phyloP scores from a whole-genome alignment of 176 grass and related monocot species.

The Ensete ventricosum region DNA sequence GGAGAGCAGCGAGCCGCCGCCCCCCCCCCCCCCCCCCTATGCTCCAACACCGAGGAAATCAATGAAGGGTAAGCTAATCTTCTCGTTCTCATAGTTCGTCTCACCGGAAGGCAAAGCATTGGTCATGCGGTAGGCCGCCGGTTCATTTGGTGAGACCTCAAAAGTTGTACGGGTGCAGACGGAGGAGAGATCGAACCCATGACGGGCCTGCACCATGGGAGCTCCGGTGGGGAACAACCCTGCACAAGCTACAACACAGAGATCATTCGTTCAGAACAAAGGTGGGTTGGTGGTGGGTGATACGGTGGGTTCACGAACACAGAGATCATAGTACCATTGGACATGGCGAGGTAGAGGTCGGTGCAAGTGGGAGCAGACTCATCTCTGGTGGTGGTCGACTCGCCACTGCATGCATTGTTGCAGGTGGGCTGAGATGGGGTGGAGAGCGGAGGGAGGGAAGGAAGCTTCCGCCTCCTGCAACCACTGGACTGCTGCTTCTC shows the following conservation, averaged over 20 bases:
- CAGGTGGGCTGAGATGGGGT: neutral
- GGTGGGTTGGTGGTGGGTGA: neutral
- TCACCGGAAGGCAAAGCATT: neutral
- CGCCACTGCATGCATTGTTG: constrained; percentile 14
- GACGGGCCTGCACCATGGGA: neutral
- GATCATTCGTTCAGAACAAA: too few species aligned
- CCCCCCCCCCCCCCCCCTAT: too few species aligned
- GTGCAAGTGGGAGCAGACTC: constrained; percentile 4
- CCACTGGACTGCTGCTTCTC: constrained; percentile 1
- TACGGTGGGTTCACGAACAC: neutral
- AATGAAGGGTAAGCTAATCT: constrained; percentile 3
- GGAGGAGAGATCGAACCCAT: neutral
- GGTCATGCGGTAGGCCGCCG: neutral
- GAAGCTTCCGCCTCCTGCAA: constrained; percentile 3
- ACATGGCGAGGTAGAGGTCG: neutral
- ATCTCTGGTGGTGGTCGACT: constrained; percentile 7
- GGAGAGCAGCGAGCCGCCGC: too few species aligned
- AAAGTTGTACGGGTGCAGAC: neutral
- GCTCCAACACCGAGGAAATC: constrained; percentile 18
- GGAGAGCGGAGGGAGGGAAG: neutral
- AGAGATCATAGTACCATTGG: too few species aligned
- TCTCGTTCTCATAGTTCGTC: neutral
- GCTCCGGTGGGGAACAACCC: neutral
- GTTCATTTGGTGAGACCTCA: neutral
- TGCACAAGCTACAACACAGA: neutral